Conservation (phyloP, 2,329 filamentous ascomycete genomes). For the Alternaria rosae region DNA sequence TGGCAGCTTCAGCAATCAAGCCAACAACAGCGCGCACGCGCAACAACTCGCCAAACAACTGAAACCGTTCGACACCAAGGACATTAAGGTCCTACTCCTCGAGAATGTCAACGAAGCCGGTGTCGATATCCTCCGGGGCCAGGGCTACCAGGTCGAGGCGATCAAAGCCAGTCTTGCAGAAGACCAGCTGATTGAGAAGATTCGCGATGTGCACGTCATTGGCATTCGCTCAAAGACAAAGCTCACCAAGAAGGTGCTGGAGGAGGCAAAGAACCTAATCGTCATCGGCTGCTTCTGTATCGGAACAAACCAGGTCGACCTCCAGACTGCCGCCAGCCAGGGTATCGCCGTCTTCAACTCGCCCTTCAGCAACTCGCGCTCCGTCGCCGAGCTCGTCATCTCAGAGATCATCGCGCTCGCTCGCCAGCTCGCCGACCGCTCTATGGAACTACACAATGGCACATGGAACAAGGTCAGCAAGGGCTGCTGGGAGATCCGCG, state of each 20-base stretch:
- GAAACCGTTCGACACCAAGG: constrained; percentile 93
- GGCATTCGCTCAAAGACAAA: constrained; percentile 98
- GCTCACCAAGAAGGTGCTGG: constrained; percentile 82
- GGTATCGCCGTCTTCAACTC: constrained; percentile 99
- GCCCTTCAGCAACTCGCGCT: constrained; percentile 96
- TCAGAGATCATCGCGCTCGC: constrained; percentile 91
- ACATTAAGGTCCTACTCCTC: constrained; percentile 93
- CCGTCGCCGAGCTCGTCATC: constrained; percentile 95
- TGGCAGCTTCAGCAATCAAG: constrained; percentile 41
- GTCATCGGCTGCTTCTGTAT: constrained; percentile 99
- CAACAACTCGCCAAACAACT: constrained; percentile 71
- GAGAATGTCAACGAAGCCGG: constrained; percentile 97
- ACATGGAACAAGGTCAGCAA: constrained; percentile 98
- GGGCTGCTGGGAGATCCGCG: constrained; percentile 97
- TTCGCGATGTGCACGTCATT: constrained; percentile 96
- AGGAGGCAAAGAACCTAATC: constrained; percentile 90
- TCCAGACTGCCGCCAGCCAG: constrained; percentile 79
- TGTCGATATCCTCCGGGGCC: constrained; percentile 77
- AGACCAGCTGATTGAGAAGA: constrained; percentile 95
- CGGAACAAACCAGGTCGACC: constrained; percentile 93
- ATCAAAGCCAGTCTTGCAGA: constrained; percentile 90
- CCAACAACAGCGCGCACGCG: constrained; percentile 25
- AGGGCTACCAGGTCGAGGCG: constrained; percentile 96
- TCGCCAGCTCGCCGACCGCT: constrained; percentile 90
- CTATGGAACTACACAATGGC: constrained; percentile 90